Percentiles rank a stretch among this genome's conserved stretches.
phyloP scores from a whole-genome alignment of 441 rosid species.

The Gossypium lobatum region DNA sequence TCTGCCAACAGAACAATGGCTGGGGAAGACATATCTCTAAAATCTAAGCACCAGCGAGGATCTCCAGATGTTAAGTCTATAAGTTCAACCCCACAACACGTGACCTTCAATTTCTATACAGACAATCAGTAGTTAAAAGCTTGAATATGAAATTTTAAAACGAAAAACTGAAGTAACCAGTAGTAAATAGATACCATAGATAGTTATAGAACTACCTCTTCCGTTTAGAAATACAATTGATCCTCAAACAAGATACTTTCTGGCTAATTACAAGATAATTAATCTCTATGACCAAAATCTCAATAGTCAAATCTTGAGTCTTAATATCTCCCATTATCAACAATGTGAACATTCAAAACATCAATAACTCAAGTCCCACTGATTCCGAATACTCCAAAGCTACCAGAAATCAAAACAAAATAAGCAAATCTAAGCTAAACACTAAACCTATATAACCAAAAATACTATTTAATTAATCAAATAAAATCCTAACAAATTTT shows the following conservation, averaged over 20 bases:
- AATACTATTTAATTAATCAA: background rate
- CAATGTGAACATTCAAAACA: background rate
- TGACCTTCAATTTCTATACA: constrained; percentile 81
- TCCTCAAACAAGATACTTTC: background rate
- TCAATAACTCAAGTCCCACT: background rate
- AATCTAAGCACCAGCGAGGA: constrained; percentile 93
- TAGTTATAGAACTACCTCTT: background rate
- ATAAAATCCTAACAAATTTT: background rate
- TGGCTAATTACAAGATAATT: background rate
- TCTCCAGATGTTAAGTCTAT: constrained; percentile 74
- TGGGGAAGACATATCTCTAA: constrained; percentile 96
- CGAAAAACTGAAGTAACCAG: background rate
- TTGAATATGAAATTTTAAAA: background rate
- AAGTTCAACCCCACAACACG: constrained; percentile 80
- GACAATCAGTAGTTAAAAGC: constrained; percentile 9
- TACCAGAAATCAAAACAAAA: background rate
- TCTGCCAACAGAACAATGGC: constrained; percentile 75
- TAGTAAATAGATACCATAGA: constrained; percentile 1
- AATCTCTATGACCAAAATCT: background rate
- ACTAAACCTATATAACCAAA: background rate
- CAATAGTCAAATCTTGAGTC: background rate
- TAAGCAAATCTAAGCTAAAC: constrained; percentile 3
- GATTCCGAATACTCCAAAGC: background rate
- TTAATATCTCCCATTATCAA: constrained; percentile 1
- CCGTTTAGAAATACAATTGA: background rate